Evolutionary conservation across 2,329 filamentous ascomycete genomes (phyloP).

Genomic region (Colletotrichum sansevieriae): DNA sequence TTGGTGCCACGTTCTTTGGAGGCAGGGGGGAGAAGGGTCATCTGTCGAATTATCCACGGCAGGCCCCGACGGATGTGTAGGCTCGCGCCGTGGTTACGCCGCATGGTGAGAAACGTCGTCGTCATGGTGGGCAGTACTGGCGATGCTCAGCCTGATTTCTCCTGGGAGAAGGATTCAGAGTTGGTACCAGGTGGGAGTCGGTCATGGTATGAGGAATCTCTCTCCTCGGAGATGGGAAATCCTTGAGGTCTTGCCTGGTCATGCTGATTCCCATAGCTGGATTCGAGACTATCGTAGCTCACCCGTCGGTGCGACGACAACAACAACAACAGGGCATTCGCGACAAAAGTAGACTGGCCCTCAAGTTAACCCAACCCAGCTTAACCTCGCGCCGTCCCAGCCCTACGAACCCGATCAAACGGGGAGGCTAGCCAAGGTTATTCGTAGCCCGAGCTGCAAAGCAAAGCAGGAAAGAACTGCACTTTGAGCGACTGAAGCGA

Average conservation of each 20-base stretch:
- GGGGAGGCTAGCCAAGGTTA: not conserved
- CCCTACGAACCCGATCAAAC: conserved; percentile 19
- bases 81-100: conserved; percentile 15
- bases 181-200: too few species aligned
- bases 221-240: too few species aligned
- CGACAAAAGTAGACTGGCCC: too few species aligned
- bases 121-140: conserved; percentile 13
- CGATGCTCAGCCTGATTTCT: conserved; percentile 30
- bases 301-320: too few species aligned
- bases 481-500: too few species aligned
- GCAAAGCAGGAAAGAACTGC: too few species aligned
- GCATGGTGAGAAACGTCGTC: conserved; percentile 16
- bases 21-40: not conserved
- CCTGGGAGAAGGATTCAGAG: not conserved
- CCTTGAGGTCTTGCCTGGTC: too few species aligned
- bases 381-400: not conserved
- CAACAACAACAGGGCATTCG: too few species aligned
- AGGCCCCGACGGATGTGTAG: conserved; percentile 18
- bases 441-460: too few species aligned
- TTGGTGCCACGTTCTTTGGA: not conserved
- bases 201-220: too few species aligned
- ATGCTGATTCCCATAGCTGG: too few species aligned
- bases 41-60: not conserved
- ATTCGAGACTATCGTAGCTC: too few species aligned
- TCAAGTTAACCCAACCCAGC: not conserved